Conservation (phyloP, 345 rosid species). For the Orychophragmus violaceus region DNA sequence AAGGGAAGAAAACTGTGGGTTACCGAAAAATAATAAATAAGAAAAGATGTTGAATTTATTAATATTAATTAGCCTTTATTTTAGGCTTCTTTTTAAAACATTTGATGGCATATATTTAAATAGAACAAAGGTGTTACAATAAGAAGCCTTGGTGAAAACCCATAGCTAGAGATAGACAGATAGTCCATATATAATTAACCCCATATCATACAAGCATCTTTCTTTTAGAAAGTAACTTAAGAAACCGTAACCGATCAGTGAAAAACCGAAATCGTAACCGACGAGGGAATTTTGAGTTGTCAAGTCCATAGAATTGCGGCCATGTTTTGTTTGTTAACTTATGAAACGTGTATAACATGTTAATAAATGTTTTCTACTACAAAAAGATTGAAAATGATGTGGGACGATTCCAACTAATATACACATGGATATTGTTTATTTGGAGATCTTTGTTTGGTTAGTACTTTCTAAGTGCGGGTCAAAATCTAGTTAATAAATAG, state of each 20-base stretch:
- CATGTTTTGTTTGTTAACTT: neutral
- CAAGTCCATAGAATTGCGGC: neutral
- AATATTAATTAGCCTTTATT: neutral
- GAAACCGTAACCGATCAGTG: neutral
- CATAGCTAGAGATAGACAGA: too few relatives aligned
- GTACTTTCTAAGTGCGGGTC: too few relatives aligned
- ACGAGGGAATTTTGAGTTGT: neutral
- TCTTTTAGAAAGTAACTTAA: neutral
- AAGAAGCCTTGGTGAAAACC: too few relatives aligned
- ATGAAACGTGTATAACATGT: conserved; percentile 10
- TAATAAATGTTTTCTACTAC: neutral
- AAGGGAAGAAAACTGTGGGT: neutral
- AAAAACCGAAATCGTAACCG: neutral
- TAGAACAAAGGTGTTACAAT: too few relatives aligned
- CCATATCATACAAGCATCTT: too few relatives aligned
- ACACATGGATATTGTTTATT: neutral
- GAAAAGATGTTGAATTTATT: neutral
- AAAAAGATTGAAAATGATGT: neutral
- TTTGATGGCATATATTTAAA: too few relatives aligned
- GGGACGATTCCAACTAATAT: neutral
- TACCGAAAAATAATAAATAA: neutral
- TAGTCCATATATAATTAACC: too few relatives aligned
- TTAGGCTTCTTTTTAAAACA: too few relatives aligned
- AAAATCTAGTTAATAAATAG: too few relatives aligned
- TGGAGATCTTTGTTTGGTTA: neutral